Evolutionary conservation across 148 eudicot species (phyloP), one percentile per base, ranked within the genome.

Genomic region (Pharnaceum exiguum): DNA sequence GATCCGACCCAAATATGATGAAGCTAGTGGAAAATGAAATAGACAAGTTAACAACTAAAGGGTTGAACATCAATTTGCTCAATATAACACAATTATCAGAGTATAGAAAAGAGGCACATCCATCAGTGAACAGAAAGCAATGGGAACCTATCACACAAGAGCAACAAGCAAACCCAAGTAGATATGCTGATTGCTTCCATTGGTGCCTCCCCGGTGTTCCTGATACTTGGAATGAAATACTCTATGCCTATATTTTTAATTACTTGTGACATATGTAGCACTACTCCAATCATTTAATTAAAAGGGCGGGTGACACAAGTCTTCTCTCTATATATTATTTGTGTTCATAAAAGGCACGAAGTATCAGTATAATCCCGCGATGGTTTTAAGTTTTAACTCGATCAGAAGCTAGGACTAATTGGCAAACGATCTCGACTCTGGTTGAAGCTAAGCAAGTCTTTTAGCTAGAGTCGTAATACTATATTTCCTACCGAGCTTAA

Each of bases 11-110:
- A 0, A 68, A 75, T 10, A 84, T 90, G 88, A 77, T 86, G 84
- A 40, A 44, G 28, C 32, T 78, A 36, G 89, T 71, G 0, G 83
- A 82, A 28, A 43, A 32, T 2, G 33, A 84, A 10, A 55, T 84
- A 0, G 60, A 68, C 4, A 75, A 70, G 15, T 65, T 90, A 43
- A 71, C 66, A 7, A 60, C 25, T 6, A 77, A 65, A 62, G 95
- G 95, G 47, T 9, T 86, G 44, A 70, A 75, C 10, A 77, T 86
- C 3, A 63, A 79, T 54, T 49, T 89, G 48, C 63, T 89, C 27
- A 86, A 89, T 65, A 83, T 89, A 63, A 89, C 97, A 13, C 95
- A 86, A 29, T 81, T 89, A 7, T 86, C 97, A 16, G 88, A 89
- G 59, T 89, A 89, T 40, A 64, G 97, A 73, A 89, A 89, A 65